A percentile compares a stretch with the other conserved stretches of the same genome.
phyloP scores from a whole-genome alignment of 306 rosid species.

The Nissolia schottii region DNA sequence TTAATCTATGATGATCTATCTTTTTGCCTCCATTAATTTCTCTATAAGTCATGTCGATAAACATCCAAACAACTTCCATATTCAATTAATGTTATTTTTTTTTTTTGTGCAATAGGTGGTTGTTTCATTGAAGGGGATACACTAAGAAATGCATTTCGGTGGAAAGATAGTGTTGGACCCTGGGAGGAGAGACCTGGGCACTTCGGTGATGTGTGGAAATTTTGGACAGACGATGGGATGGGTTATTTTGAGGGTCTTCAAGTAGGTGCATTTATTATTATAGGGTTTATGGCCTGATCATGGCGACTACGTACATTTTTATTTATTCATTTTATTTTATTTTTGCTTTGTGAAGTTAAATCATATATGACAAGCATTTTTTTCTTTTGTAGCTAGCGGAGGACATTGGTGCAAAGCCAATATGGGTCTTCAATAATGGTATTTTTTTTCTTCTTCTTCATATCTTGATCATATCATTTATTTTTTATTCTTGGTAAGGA shows the following conservation, averaged over 20 bases:
- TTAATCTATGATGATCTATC: not conserved
- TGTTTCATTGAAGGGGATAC: constrained; percentile 80
- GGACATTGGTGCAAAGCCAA: constrained; percentile 68
- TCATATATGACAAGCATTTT: not conserved
- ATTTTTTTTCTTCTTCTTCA: not conserved
- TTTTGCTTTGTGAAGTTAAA: not conserved
- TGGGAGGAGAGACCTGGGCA: constrained; percentile 96
- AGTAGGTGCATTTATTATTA: constrained; percentile 30
- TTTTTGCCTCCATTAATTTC: not conserved
- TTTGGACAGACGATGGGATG: constrained; percentile 88
- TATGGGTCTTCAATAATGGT: constrained; percentile 92
- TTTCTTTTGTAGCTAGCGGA: constrained; percentile 65
- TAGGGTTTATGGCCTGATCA: not conserved
- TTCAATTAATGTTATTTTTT: not conserved
- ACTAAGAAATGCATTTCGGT: constrained; percentile 85
- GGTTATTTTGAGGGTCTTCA: constrained; percentile 90
- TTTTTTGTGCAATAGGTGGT: constrained; percentile 50
- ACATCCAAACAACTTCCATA: not conserved
- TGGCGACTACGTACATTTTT: too few relatives aligned
- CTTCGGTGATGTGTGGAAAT: constrained; percentile 84
- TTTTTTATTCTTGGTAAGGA: not conserved
- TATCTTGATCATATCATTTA: not conserved
- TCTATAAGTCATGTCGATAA: not conserved
- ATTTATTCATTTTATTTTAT: too few relatives aligned
- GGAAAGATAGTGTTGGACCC: constrained; percentile 79